phyloP scores from a whole-genome alignment of 2,329 filamentous ascomycete genomes.

The Ceratocystis albifundus region DNA sequence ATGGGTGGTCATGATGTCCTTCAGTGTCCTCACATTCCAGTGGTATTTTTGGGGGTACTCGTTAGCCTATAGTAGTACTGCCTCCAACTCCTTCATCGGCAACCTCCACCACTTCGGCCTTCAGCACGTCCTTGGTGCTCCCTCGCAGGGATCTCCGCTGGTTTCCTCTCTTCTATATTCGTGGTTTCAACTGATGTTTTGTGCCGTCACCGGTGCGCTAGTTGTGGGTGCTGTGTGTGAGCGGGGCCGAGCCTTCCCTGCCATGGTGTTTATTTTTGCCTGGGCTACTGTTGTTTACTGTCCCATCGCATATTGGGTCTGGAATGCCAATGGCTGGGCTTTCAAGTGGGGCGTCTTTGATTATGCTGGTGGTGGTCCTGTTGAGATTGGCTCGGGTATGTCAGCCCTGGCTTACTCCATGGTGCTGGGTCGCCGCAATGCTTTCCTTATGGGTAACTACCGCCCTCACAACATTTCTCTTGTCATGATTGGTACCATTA shows the following conservation, averaged over 20 bases:
- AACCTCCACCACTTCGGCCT: slow-evolving; percentile 82
- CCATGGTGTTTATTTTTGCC: slow-evolving; percentile 90
- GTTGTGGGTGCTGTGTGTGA: slow-evolving; percentile 87
- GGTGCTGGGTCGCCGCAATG: slow-evolving; percentile 89
- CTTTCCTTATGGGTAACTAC: slow-evolving; percentile 99
- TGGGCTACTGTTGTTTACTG: slow-evolving; percentile 98
- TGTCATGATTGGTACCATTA: slow-evolving; percentile 85
- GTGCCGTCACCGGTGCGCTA: slow-evolving; percentile 81
- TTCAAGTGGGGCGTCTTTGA: slow-evolving; percentile 86
- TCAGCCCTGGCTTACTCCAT: slow-evolving; percentile 90
- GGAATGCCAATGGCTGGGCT: slow-evolving; percentile 90
- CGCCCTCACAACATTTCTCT: slow-evolving; percentile 96
- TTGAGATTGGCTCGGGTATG: slow-evolving; percentile 91
- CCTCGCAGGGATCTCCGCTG: slow-evolving; percentile 79
- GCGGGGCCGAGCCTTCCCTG: slow-evolving; percentile 80
- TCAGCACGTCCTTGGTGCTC: slow-evolving; percentile 66
- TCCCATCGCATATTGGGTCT: slow-evolving; percentile 90
- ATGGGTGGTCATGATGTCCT: slow-evolving; percentile 92
- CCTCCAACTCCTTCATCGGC: slow-evolving; percentile 83
- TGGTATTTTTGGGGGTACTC: slow-evolving; percentile 99
- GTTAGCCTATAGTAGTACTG: slow-evolving; percentile 72
- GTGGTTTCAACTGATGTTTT: slow-evolving; percentile 99
- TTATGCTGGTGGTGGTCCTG: slow-evolving; percentile 90
- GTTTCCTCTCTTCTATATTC: slow-evolving; percentile 84
- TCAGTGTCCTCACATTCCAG: slow-evolving; percentile 85